Base-by-base conservation (phyloP, 768 basidiomycete species). In the Suillus americanus region DNA sequence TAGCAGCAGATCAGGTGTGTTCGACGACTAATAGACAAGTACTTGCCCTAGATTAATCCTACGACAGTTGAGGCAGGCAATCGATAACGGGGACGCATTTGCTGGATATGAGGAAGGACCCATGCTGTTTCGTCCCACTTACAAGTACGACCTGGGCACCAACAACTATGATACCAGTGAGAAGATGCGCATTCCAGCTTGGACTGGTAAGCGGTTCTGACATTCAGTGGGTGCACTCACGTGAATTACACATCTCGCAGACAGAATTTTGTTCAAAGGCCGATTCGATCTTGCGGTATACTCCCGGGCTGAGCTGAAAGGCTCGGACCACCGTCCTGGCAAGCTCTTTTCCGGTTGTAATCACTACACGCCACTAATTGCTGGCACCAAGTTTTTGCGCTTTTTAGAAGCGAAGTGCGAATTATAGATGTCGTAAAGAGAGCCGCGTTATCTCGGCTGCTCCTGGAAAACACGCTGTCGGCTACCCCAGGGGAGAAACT, bases 291-390 rank as follows among this genome's bases (percentile, higher is more conserved):
- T 95, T 54, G 80, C 85, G 0, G 83, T 87, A 10, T 99, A 99
- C 75, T 88, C 89, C 23, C 83, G 95, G 65, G 90, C 93, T 8
- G 94, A 97, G 69, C 78, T 99, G 63, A 83, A 81, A 71, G 87
- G 91, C n/a, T 99, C 97, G 7, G 97, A 99, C 79, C 97, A 99
- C 74, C 89, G 91, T 72, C 97, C 97, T 74, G 93, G 94, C 89
- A 66, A 61, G 79, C 67, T 60, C 28, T 61, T 40, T 1, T 10
- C 51, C 16, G 64, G 51, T 23, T 30, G 16, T 45, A 33, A 18
- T n/a, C 6, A 37, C 20, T 13, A 50, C 20, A n/a, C 14, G 37
- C 18, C 10, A 28, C 28, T 59, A 12, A 59, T 41, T 28, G 40
- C 40, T 41, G 25, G 57, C 18, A 59, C 28, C 40, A 59, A 94